Evolutionary conservation across 495 filamentous ascomycete species (phyloP).

Genomic region (Penicillium steckii): DNA sequence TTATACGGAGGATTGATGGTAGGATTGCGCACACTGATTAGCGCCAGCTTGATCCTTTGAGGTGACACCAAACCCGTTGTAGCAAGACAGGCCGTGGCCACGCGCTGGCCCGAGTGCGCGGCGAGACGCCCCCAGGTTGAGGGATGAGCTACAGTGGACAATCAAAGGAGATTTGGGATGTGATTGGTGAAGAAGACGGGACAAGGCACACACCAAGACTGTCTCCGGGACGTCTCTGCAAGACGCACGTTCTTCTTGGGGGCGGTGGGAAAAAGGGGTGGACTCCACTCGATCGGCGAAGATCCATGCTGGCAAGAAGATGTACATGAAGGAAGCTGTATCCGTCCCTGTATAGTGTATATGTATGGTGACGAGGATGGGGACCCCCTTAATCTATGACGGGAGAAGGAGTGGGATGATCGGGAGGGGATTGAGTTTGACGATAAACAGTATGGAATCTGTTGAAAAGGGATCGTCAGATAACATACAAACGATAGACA

Average conservation of each 20-base stretch:
- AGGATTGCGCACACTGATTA: conserved; percentile 5
- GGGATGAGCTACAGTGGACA: conserved; percentile 13
- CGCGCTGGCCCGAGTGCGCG: conserved; percentile 22
- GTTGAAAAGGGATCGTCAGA: background rate
- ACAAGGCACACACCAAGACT: background rate
- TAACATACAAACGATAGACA: background rate
- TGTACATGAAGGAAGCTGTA: background rate
- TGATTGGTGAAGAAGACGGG: background rate
- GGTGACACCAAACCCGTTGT: conserved; percentile 15
- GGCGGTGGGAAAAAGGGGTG: conserved; percentile 7
- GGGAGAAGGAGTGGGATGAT: background rate
- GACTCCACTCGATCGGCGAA: background rate
- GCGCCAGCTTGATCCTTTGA: background rate
- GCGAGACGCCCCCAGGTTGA: conserved; percentile 17
- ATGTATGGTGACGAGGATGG: background rate
- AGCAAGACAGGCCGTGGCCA: conserved; percentile 17
- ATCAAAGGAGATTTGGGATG: background rate
- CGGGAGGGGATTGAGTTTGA: background rate
- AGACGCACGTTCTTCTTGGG: background rate
- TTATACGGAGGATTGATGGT: background rate
- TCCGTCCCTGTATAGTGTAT: too few relatives aligned
- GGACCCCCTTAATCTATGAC: conserved; percentile 17
- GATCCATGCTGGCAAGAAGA: conserved; percentile 1
- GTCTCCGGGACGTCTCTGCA: background rate
- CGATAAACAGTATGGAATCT: background rate